phyloP scores from a whole-genome alignment of 2,329 filamentous ascomycete species.

The Fusarium nurragi region DNA sequence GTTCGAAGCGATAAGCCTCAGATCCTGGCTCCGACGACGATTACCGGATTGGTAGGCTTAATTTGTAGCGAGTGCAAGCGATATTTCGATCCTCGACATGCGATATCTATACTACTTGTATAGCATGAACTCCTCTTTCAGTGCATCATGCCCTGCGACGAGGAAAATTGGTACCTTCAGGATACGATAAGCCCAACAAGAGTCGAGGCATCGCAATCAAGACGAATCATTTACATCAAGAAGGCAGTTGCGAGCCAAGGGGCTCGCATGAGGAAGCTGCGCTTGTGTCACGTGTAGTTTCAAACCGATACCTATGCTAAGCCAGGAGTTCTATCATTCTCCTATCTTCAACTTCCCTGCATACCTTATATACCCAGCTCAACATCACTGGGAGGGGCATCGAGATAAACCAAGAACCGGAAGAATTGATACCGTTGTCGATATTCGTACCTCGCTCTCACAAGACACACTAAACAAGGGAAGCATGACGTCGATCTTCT shows the following conservation, averaged over 20 bases:
- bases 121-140: background rate
- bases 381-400: background rate
- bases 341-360: background rate
- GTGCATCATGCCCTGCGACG: background rate
- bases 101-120: background rate
- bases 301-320: background rate
- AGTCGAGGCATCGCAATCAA: too few relatives aligned
- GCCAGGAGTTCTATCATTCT: background rate
- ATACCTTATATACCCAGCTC: background rate
- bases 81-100: conserved; percentile 22
- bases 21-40: background rate
- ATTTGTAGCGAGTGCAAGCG: conserved; percentile 17
- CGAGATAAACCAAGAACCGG: background rate
- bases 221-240: too few relatives aligned
- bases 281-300: background rate
- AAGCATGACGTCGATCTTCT: conserved; percentile 27
- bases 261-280: background rate
- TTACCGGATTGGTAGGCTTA: background rate
- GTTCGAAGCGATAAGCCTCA: background rate
- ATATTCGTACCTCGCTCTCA: conserved; percentile 1
- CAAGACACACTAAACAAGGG: conserved; percentile 10
- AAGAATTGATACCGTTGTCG: background rate
- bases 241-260: background rate
- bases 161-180: too few relatives aligned
- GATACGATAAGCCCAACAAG: too few relatives aligned